phyloP scores from a whole-genome alignment of 169 alveolate species.

The Amoebophrya sp. region DNA sequence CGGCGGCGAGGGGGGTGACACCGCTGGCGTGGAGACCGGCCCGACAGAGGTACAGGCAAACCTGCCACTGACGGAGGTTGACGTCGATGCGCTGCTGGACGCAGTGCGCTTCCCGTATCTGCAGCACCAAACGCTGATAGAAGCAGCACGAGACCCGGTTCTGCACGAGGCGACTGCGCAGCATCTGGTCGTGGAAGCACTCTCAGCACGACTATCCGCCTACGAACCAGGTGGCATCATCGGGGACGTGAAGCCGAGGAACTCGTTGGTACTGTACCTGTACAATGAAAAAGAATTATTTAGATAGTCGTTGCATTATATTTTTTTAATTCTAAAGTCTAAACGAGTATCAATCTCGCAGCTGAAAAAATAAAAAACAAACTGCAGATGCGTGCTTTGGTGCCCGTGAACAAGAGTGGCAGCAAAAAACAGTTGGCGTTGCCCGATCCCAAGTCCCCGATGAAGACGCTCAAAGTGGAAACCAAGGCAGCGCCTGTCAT shows the following conservation, averaged over 20 bases:
- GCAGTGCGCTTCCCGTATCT: neutral
- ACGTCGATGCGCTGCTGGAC: neutral
- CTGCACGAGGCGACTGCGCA: neutral
- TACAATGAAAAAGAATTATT: too few relatives aligned
- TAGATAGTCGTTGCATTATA: too few relatives aligned
- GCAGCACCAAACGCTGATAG: neutral
- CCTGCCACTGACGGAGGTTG: neutral
- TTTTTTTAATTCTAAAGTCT: too few relatives aligned
- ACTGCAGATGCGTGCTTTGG: neutral
- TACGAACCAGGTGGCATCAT: neutral
- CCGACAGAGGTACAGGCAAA: neutral
- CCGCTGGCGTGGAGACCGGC: neutral
- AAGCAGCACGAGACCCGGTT: neutral
- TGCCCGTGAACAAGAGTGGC: neutral
- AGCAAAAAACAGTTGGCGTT: neutral
- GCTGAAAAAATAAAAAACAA: too few relatives aligned
- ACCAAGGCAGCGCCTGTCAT: neutral
- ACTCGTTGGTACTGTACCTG: neutral
- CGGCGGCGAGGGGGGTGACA: neutral
- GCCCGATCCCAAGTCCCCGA: neutral
- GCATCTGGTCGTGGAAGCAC: neutral
- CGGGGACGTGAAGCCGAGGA: neutral
- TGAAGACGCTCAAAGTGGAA: neutral
- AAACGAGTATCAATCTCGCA: too few relatives aligned
- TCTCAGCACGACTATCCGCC: neutral